Base-by-base conservation (phyloP, 805 yeast species). In the Barnettozyma wickerhamii region DNA sequence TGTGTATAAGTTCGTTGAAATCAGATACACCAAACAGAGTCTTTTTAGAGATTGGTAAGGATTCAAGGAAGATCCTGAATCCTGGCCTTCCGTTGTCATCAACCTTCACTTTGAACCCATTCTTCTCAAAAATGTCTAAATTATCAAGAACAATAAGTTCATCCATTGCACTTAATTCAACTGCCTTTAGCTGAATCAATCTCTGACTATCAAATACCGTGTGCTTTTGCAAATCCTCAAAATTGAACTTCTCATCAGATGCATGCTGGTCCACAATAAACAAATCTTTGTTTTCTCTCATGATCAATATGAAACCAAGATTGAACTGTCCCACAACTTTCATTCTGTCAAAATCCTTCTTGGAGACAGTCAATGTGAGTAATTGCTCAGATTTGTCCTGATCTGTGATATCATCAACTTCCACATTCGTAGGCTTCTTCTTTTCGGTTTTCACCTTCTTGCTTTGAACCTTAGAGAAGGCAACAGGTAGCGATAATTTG, bases 251-350 rank as follows among this genome's bases (percentile, higher is more conserved):
- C 55, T 93, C 99, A 64, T 93, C 99, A 49, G 95, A 85, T 1
- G 99, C 99, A 65, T 93, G 99, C 61, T 93, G 99, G 59, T 93
- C 99, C 35, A 93, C 73, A 26, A 93, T 90, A 53, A 93, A 90
- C 24, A 91, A 52, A 55, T 88, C 88, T n/a, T 57, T 58, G 12
- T 42, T 50, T 4, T 58, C 57, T 37, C 79, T 68, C 3, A 76
- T 72, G 0, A 86, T 93, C 15, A 90, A 58, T n/a, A 93, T 87
- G 52, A 93, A 93, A 0, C 98, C 99, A n/a, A 84, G 63, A 59
- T 93, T 93, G 65, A 93, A 93, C 62, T 93, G 99, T 0, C 99
- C 99, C 6, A 91, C 76, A 10, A 93, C 64, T 30, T 72, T 61
- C 98, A 93, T 91, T 4, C 70, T 58, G 4, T 59, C 51, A 53